A percentile compares a stretch with the other conserved stretches of the same genome.
Conservation (phyloP, 345 rosid species). For the Anastatica hierochuntica region DNA sequence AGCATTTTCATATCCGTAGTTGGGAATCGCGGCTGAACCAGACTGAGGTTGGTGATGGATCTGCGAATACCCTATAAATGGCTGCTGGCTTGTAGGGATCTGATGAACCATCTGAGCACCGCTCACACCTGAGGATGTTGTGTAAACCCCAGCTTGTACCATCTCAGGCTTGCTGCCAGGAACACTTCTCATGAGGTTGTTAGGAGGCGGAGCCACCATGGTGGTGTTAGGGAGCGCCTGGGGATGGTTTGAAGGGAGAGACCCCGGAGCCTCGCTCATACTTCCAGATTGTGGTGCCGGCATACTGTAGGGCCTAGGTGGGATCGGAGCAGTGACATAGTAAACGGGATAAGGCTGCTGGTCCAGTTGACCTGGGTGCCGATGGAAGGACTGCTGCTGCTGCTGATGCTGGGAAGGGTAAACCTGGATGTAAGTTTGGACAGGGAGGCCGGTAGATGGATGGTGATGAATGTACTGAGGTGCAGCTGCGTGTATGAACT, state of each 20-base stretch:
- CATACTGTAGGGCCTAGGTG: slow-evolving; percentile 38
- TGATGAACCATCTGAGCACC: slow-evolving; percentile 52
- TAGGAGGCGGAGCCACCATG: slow-evolving; percentile 38
- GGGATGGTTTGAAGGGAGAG: slow-evolving; percentile 37
- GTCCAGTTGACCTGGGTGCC: slow-evolving; percentile 59
- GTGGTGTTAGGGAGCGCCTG: slow-evolving; percentile 53
- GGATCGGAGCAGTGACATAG: slow-evolving; percentile 35
- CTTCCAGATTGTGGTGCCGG: slow-evolving; percentile 45
- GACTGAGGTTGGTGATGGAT: slow-evolving; percentile 83
- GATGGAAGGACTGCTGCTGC: slow-evolving; percentile 63
- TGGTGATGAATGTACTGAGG: slow-evolving; percentile 67
- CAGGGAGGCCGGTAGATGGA: slow-evolving; percentile 49
- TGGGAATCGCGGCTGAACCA: slow-evolving; percentile 38
- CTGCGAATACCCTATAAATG: slow-evolving; percentile 64
- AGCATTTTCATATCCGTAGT: slow-evolving; percentile 62
- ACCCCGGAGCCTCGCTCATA: slow-evolving; percentile 40
- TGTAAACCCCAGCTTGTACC: slow-evolving; percentile 49
- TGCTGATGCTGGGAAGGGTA: slow-evolving; percentile 80
- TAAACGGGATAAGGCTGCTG: slow-evolving; percentile 84
- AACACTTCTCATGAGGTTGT: slow-evolving; percentile 48
- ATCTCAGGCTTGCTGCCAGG: slow-evolving; percentile 56
- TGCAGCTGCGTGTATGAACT: slow-evolving; percentile 53
- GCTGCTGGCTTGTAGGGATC: slow-evolving; percentile 68
- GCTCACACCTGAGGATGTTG: slow-evolving; percentile 38
- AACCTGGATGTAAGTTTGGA: slow-evolving; percentile 56